phyloP scores from a whole-genome alignment of 495 filamentous ascomycete species.

The Articulospora tetracladia region DNA sequence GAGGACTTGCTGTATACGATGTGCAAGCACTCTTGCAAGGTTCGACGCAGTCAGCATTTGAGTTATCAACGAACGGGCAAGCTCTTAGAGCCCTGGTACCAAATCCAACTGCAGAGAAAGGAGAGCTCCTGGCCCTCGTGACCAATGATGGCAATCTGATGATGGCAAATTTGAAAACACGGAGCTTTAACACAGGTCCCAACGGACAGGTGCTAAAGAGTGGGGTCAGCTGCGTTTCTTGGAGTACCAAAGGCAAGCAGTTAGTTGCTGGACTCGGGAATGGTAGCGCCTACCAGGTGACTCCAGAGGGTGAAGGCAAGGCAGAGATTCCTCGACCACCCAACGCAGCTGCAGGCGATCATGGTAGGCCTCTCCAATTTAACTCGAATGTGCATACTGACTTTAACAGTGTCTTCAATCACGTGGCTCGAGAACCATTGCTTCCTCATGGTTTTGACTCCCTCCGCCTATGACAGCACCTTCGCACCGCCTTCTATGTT shows the following conservation, averaged over 20 bases:
- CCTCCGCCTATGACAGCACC: slow-evolving; percentile 51
- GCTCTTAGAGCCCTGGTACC: slow-evolving; percentile 71
- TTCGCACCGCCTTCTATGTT: slow-evolving; percentile 59
- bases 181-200: slow-evolving; percentile 45
- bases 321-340: slow-evolving; percentile 76
- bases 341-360: slow-evolving; percentile 57
- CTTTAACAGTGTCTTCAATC: slow-evolving; percentile 67
- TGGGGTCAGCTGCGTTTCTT: slow-evolving; percentile 79
- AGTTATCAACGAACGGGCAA: slow-evolving; percentile 72
- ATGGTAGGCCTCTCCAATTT: slow-evolving; percentile 50
- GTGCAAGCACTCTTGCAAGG: slow-evolving; percentile 60
- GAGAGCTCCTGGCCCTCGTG: slow-evolving; percentile 70
- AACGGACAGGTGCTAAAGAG: slow-evolving; percentile 65
- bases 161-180: slow-evolving; percentile 74
- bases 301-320: slow-evolving; percentile 69
- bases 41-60: slow-evolving; percentile 59
- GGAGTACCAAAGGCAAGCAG: slow-evolving; percentile 92
- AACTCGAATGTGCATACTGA: slow-evolving; percentile 18
- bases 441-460: slow-evolving; percentile 75
- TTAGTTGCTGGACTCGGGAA: slow-evolving; percentile 83
- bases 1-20: slow-evolving; percentile 80
- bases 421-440: slow-evolving; percentile 86
- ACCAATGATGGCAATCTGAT: slow-evolving; percentile 75
- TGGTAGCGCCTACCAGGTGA: slow-evolving; percentile 80
- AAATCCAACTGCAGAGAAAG: slow-evolving; percentile 68